Percentiles rank a stretch among this genome's conserved stretches.
phyloP scores from a whole-genome alignment of 1,139 yeast genomes.

The Diutina ranongensis region DNA sequence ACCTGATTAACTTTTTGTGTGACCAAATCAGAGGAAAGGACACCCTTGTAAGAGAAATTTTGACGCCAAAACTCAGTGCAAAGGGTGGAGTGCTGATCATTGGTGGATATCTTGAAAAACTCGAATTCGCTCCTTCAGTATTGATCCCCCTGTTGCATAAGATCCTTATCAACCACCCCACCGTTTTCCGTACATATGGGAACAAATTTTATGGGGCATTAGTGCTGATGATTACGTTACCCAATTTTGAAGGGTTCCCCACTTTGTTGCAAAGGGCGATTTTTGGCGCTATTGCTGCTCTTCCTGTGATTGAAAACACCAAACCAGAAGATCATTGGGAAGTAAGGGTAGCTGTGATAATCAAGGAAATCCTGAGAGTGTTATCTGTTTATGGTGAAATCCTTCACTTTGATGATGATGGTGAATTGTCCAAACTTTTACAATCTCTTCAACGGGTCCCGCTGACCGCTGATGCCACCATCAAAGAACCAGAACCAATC shows the following conservation, averaged over 20 bases:
- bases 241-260: background rate
- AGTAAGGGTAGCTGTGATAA: background rate
- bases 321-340: constrained; percentile 1
- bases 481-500: background rate
- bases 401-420: constrained; percentile 1
- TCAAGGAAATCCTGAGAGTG: background rate
- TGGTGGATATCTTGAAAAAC: background rate
- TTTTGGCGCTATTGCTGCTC: background rate
- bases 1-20: background rate
- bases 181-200: background rate
- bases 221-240: background rate
- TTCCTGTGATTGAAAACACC: background rate
- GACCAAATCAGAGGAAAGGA: background rate
- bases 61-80: background rate
- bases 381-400: constrained; percentile 1
- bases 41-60: background rate
- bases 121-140: background rate
- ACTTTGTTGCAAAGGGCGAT: background rate
- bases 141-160: background rate
- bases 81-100: background rate
- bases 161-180: constrained; percentile 1
- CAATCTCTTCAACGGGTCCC: background rate
- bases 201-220: constrained; percentile 1
- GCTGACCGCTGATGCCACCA: background rate
- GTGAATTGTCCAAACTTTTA: background rate